Evolutionary conservation across 352 stramenopile genomes (phyloP), one percentile per base, ranked within the genome.

Genomic region (Peronosclerospora sorghi): DNA sequence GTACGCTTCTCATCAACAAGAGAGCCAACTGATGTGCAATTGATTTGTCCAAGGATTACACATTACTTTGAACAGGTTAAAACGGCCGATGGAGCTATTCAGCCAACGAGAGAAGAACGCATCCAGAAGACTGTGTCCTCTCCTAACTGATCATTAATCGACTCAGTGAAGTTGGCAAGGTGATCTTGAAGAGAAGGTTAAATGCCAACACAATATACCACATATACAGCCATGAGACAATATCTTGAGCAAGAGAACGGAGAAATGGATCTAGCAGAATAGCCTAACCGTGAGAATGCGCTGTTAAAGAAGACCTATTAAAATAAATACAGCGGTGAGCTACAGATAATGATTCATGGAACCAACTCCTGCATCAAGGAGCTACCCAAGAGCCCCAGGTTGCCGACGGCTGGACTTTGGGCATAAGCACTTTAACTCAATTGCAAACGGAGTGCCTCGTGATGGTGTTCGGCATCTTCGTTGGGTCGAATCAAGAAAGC

Each of bases 321-420:
- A n/a, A n/a, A n/a, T n/a, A n/a, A n/a, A n/a, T n/a, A n/a, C n/a
- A n/a, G n/a, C n/a, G n/a, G 21, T 26, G 21, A 26, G 21, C 21
- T 26, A 6, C 6, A 26, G 21, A 26, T 26, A 6, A 3, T 26
- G 21, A 26, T 95, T 84, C 57, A 95, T 79, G 45, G 83, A 95
- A 5, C 83, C 77, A 7, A 65, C 51, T 0, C 83, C 81, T 4
- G 81, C 94, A 8, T 83, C 61, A 12, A 78, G 23, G 40, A 65
- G 36, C 80, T 86, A 8, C 81, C 83, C 12, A 95, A 50, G 9
- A 92, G 61, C 0, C 84, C 83, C 3, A 95, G 61, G 46, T 95
- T 95, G 9, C 83, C 83, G 3, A 94, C 83, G 0, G 83, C 77
- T 9, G 95, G 66, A 54, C 74, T 86, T 45, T 95, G 84, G 8